Conservation (phyloP, 768 basidiomycete species). For the Asterophora lycoperdoides region DNA sequence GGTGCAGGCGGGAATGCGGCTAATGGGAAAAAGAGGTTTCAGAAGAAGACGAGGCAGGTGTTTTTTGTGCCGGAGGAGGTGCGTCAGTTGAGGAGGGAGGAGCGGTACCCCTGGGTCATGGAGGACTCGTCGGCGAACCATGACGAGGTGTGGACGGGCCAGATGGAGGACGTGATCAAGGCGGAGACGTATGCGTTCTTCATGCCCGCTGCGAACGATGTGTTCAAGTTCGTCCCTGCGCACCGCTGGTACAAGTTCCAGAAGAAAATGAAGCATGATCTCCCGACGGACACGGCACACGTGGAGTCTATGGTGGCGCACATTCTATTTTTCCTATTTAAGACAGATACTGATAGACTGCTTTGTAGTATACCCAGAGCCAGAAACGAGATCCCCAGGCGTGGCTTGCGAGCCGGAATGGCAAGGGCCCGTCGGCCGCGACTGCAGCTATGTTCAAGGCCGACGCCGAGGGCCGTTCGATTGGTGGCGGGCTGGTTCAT, state of each 20-base stretch:
- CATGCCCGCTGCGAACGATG: slow-evolving; percentile 76
- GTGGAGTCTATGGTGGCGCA: slow-evolving; percentile 49
- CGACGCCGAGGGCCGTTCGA: slow-evolving; percentile 47
- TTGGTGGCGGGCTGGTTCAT: slow-evolving; percentile 43
- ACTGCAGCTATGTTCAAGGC: slow-evolving; percentile 69
- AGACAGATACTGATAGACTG: slow-evolving; percentile 13
- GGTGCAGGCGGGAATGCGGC: background rate
- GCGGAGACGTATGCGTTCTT: slow-evolving; percentile 75
- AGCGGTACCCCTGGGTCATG: slow-evolving; percentile 89
- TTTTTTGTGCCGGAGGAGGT: slow-evolving; percentile 76
- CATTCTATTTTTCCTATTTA: slow-evolving; percentile 15
- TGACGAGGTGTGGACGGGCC: slow-evolving; percentile 74
- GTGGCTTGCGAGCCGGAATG: slow-evolving; percentile 64
- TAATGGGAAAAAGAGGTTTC: slow-evolving; percentile 66
- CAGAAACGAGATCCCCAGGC: slow-evolving; percentile 75
- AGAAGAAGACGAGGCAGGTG: slow-evolving; percentile 82
- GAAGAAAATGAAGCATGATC: slow-evolving; percentile 72
- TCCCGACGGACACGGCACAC: slow-evolving; percentile 64
- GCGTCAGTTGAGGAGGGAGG: slow-evolving; percentile 77
- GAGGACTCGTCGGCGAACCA: slow-evolving; percentile 64
- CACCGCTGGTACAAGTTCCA: slow-evolving; percentile 93
- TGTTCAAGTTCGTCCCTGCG: slow-evolving; percentile 85
- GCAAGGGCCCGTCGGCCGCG: slow-evolving; percentile 54
- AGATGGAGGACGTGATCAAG: slow-evolving; percentile 74
- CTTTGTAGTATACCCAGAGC: slow-evolving; percentile 43